Percentiles rank a stretch among this genome's conserved stretches.
Conservation (phyloP, 129 eudicot species). For the Mikania micrantha region DNA sequence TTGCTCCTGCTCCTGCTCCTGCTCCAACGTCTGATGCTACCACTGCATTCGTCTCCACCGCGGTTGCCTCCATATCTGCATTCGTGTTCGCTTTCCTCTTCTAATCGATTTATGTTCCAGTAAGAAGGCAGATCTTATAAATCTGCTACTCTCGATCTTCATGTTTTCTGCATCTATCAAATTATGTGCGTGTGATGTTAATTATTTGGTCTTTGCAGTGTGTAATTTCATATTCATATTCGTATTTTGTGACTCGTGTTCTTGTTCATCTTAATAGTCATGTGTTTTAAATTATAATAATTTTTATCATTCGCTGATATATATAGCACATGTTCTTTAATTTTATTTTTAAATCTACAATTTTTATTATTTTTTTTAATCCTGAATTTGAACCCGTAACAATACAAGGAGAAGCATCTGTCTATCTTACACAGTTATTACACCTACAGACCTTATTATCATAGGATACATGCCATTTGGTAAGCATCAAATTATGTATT, state of each 20-base stretch:
- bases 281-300: no score
- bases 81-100: conserved; percentile 25
- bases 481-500: no score
- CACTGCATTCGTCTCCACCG: background rate
- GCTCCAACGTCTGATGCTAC: conserved; percentile 21
- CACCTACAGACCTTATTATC: no score
- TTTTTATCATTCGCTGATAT: no score
- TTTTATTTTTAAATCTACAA: no score
- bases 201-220: background rate
- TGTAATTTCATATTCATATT: background rate
- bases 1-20: conserved; percentile 30
- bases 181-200: background rate
- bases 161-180: background rate
- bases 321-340: no score
- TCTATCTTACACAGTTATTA: no score
- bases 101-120: background rate
- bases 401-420: no score
- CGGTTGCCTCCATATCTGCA: conserved; percentile 17
- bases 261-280: no score
- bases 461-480: no score
- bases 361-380: no score
- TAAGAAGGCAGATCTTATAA: background rate
- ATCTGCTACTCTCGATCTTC: background rate
- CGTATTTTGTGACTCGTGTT: background rate
- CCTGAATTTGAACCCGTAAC: no score